Conservation (phyloP, 352 stramenopile species). For the Discostella stelligera region DNA sequence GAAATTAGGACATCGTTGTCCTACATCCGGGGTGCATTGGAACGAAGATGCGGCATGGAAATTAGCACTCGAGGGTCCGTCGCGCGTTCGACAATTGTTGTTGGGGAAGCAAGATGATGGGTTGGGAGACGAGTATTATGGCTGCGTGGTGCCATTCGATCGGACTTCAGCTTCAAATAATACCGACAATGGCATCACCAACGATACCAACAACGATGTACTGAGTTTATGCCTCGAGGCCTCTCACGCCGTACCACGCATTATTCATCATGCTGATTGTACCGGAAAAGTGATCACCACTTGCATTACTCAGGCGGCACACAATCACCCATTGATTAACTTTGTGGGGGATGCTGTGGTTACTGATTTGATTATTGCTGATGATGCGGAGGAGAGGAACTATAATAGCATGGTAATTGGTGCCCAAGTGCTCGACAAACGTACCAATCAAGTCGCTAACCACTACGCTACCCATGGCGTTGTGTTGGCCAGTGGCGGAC, state of each 20-base stretch:
- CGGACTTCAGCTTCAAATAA: constrained; percentile 65
- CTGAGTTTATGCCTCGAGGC: constrained; percentile 81
- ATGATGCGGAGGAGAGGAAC: constrained; percentile 15
- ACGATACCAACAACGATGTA: constrained; percentile 1
- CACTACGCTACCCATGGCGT: constrained; percentile 85
- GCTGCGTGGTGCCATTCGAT: constrained; percentile 88
- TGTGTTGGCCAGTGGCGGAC: constrained; percentile 89
- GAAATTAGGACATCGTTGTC: constrained; percentile 17
- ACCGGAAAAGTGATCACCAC: constrained; percentile 91
- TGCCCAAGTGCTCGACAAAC: constrained; percentile 31
- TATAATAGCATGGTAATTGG: constrained; percentile 26
- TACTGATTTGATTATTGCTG: constrained; percentile 68
- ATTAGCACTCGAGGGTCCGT: constrained; percentile 88
- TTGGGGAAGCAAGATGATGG: constrained; percentile 71
- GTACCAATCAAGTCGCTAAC: constrained; percentile 59
- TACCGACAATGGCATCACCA: constrained; percentile 55
- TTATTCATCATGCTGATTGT: constrained; percentile 92
- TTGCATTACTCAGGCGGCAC: constrained; percentile 87
- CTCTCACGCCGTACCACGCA: constrained; percentile 89
- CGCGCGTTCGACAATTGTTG: constrained; percentile 88
- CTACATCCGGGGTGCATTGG: constrained; percentile 78
- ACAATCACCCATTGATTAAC: constrained; percentile 81
- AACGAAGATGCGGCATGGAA: constrained; percentile 89
- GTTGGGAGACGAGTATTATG: constrained; percentile 2
- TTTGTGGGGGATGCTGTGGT: constrained; percentile 64